Conservation (phyloP, 495 filamentous ascomycete genomes). For the Xylaria flabelliformis region DNA sequence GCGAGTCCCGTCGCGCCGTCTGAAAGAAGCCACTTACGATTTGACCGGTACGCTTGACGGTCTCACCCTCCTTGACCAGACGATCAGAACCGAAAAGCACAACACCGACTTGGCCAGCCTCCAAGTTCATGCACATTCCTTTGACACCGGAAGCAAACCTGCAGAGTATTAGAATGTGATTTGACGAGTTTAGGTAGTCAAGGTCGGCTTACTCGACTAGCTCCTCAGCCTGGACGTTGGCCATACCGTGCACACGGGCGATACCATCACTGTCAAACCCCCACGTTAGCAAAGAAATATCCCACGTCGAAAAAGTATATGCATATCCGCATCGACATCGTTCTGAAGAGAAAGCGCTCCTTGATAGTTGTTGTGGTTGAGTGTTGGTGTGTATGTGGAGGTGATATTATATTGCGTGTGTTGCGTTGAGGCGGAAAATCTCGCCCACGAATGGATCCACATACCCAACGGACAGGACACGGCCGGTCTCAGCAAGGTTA, state of each 20-base stretch:
- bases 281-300: slow-evolving; percentile 47
- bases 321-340: neutral
- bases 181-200: slow-evolving; percentile 22
- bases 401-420: slow-evolving; percentile 8
- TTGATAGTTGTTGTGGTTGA: slow-evolving; percentile 30
- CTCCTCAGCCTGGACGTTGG: slow-evolving; percentile 99
- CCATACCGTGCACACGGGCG: slow-evolving; percentile 99
- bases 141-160: slow-evolving; percentile 99
- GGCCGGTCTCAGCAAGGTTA: slow-evolving; percentile 95
- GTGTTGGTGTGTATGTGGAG: slow-evolving; percentile 8
- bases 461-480: slow-evolving; percentile 99
- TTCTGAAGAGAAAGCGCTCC: slow-evolving; percentile 3
- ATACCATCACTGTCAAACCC: slow-evolving; percentile 89
- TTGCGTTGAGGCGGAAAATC: slow-evolving; percentile 36
- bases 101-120: slow-evolving; percentile 99
- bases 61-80: slow-evolving; percentile 99
- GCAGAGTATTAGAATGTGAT: slow-evolving; percentile 39
- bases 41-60: slow-evolving; percentile 98
- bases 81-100: slow-evolving; percentile 99
- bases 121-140: slow-evolving; percentile 99
- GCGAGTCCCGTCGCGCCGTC: slow-evolving; percentile 21
- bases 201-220: slow-evolving; percentile 89
- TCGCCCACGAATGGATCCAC: slow-evolving; percentile 51
- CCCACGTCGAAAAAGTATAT: slow-evolving; percentile 24
- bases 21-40: slow-evolving; percentile 72